Percentiles rank a stretch among this genome's conserved stretches.
Conservation (phyloP, 371 early-diverging fungal species). For the Mortierella sp. region DNA sequence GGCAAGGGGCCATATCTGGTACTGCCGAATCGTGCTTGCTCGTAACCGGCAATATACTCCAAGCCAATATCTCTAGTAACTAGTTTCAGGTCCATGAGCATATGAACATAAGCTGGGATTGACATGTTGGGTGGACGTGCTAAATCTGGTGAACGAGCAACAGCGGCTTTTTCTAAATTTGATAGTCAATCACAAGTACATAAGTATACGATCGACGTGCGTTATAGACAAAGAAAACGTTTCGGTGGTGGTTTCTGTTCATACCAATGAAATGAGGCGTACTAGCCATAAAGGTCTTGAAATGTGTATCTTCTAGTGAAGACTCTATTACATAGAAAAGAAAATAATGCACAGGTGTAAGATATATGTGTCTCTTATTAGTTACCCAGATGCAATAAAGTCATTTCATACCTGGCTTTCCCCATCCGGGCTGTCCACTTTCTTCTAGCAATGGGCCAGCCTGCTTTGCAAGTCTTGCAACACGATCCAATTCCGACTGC, state of each 20-base stretch:
- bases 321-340: slow-evolving; percentile 37
- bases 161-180: slow-evolving; percentile 64
- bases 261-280: slow-evolving; percentile 75
- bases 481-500: slow-evolving; percentile 66
- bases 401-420: slow-evolving; percentile 62
- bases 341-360: background rate
- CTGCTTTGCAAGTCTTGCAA: slow-evolving; percentile 60
- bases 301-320: slow-evolving; percentile 66
- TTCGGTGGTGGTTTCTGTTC: background rate
- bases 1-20: slow-evolving; percentile 24
- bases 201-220: background rate
- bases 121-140: slow-evolving; percentile 65
- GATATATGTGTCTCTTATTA: background rate
- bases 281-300: slow-evolving; percentile 72
- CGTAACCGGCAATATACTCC: slow-evolving; percentile 69
- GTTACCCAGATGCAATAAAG: background rate
- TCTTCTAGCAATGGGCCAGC: slow-evolving; percentile 72
- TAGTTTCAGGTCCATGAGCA: slow-evolving; percentile 60
- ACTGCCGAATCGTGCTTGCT: slow-evolving; percentile 66
- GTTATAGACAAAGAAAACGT: background rate
- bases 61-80: slow-evolving; percentile 62
- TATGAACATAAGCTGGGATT: slow-evolving; percentile 69
- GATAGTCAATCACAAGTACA: background rate
- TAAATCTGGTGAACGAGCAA: slow-evolving; percentile 58
- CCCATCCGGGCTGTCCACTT: slow-evolving; percentile 71